phyloP scores from a whole-genome alignment of 2,329 filamentous ascomycete genomes.

The Neonectria sp. region DNA sequence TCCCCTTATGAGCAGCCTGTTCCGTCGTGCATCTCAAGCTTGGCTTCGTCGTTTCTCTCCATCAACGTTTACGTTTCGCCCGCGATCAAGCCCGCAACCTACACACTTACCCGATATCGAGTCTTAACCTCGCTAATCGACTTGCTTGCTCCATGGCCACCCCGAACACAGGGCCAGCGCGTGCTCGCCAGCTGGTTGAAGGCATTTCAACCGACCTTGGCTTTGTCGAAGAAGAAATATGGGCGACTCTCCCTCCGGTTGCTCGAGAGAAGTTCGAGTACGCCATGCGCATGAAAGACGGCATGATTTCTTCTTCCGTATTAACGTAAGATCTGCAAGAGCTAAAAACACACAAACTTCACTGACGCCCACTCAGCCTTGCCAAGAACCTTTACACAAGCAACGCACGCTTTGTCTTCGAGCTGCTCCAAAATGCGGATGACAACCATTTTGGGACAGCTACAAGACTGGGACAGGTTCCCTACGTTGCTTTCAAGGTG shows the following conservation, averaged over 20 bases:
- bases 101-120: neutral
- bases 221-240: conserved; percentile 4
- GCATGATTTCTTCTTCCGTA: conserved; percentile 6
- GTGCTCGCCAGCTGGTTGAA: conserved; percentile 7
- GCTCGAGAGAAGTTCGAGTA: conserved; percentile 4
- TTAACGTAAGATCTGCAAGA: neutral
- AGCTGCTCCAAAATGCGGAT: conserved; percentile 30
- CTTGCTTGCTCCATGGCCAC: neutral
- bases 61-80: neutral
- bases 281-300: conserved; percentile 4
- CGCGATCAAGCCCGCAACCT: neutral
- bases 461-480: neutral
- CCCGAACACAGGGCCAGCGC: neutral
- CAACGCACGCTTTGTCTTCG: conserved; percentile 22
- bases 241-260: neutral
- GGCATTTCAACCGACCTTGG: neutral
- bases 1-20: neutral
- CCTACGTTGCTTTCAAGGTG: conserved; percentile 21
- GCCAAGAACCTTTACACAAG: conserved; percentile 18
- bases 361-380: conserved; percentile 8
- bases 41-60: neutral
- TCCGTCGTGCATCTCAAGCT: neutral
- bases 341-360: neutral
- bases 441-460: conserved; percentile 6
- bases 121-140: neutral